Conservation (phyloP, 2,329 filamentous ascomycete species). For the Fusarium guadeloupense region DNA sequence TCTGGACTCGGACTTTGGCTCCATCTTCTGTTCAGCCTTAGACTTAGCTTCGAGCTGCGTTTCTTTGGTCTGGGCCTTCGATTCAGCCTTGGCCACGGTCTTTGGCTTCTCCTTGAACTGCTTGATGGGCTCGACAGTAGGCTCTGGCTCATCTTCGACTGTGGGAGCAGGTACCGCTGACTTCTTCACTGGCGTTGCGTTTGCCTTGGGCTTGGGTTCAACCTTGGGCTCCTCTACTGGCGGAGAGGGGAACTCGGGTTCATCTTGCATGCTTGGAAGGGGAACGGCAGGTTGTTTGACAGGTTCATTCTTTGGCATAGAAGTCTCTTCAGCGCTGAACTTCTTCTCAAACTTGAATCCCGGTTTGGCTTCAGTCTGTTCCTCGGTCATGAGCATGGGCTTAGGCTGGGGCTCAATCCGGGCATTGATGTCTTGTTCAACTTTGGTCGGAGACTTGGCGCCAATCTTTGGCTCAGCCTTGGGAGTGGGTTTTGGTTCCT, state of each 20-base stretch:
- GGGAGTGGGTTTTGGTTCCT: background rate
- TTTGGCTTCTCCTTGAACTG: background rate
- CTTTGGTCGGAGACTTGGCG: background rate
- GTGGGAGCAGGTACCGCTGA: background rate
- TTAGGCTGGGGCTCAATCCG: background rate
- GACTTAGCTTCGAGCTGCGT: too few species aligned
- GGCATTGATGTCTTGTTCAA: background rate
- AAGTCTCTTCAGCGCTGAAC: background rate
- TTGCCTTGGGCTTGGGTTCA: background rate
- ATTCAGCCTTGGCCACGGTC: background rate
- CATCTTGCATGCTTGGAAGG: background rate
- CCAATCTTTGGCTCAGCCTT: background rate
- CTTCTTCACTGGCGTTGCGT: background rate
- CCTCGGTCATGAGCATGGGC: background rate
- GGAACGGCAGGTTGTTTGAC: background rate
- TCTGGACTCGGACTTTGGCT: background rate
- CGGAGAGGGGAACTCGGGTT: background rate
- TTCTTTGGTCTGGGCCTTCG: too few species aligned
- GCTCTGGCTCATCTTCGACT: constrained; percentile 7
- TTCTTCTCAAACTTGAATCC: background rate
- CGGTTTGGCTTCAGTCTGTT: background rate
- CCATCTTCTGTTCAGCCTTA: background rate
- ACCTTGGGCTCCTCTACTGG: background rate
- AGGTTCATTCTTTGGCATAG: background rate
- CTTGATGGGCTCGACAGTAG: background rate